Evolutionary conservation across 2,329 filamentous ascomycete genomes (phyloP).

Genomic region (Pseudogymnoascus sp.): DNA sequence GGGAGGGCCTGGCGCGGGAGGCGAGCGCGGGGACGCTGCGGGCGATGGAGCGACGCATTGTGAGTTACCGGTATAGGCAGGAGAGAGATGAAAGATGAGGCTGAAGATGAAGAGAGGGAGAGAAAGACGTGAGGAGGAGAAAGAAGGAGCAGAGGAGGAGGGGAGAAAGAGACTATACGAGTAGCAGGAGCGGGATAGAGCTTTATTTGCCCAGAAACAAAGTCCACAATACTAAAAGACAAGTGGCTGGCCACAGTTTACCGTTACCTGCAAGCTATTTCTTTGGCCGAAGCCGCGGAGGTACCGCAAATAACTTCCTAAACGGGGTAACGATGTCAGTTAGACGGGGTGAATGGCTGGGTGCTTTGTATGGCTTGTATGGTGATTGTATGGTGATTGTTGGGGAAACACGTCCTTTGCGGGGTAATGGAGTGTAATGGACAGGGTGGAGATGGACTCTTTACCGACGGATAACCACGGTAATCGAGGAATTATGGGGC

Average conservation of each 20-base stretch:
- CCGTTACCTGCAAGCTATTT: background rate
- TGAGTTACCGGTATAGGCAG: background rate
- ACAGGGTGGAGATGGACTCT: background rate
- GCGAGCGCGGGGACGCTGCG: slow-evolving; percentile 23
- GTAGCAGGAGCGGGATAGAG: background rate
- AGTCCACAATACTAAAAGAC: background rate
- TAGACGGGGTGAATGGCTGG: background rate
- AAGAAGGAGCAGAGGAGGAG: background rate
- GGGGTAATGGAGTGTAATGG: slow-evolving; percentile 3
- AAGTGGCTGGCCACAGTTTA: background rate
- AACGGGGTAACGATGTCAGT: background rate
- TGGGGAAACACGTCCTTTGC: slow-evolving; percentile 1
- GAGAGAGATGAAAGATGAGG: background rate
- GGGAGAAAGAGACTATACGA: background rate
- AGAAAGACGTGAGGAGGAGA: background rate
- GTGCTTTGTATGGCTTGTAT: background rate
- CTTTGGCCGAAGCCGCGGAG: background rate
- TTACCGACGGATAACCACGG: slow-evolving; percentile 12
- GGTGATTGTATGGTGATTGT: background rate
- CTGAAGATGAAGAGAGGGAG: background rate
- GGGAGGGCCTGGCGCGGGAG: slow-evolving; percentile 18
- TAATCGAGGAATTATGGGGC: background rate
- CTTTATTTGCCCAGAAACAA: background rate
- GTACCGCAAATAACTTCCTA: background rate
- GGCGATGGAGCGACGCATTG: slow-evolving; percentile 28